Conservation (phyloP, 495 filamentous ascomycete genomes). For the Podospora pseudocomata region DNA sequence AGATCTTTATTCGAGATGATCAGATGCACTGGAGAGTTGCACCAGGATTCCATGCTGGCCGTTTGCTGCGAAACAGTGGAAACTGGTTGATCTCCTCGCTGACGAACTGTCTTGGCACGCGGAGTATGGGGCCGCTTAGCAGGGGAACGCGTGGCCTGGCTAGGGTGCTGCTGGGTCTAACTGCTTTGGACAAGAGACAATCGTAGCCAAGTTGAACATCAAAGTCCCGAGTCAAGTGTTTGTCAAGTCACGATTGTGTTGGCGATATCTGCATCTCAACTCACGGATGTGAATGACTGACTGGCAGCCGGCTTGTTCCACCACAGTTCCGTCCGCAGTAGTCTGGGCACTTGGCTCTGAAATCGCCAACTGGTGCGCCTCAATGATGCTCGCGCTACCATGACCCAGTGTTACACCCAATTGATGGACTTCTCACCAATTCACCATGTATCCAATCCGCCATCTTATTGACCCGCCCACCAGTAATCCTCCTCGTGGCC, state of each 20-base stretch:
- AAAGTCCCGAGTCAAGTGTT: neutral
- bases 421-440: constrained; percentile 5
- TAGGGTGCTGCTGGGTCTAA: neutral
- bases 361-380: neutral
- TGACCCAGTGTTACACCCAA: neutral
- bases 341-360: neutral
- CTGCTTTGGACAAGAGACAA: neutral
- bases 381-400: neutral
- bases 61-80: neutral
- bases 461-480: constrained; percentile 25
- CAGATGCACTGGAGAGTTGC: neutral
- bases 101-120: neutral
- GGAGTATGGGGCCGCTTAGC: neutral
- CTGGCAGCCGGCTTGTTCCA: neutral
- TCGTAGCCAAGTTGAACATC: neutral
- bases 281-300: neutral
- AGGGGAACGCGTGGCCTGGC: neutral
- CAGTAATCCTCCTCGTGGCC: neutral
- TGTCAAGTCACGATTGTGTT: neutral
- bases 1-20: neutral
- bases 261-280: neutral
- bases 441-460: constrained; percentile 19
- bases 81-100: neutral
- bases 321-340: constrained; percentile 2
- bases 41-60: neutral